Evolutionary conservation across 208 protist genomes (phyloP).

Genomic region (Tritrichomonas foetus): DNA sequence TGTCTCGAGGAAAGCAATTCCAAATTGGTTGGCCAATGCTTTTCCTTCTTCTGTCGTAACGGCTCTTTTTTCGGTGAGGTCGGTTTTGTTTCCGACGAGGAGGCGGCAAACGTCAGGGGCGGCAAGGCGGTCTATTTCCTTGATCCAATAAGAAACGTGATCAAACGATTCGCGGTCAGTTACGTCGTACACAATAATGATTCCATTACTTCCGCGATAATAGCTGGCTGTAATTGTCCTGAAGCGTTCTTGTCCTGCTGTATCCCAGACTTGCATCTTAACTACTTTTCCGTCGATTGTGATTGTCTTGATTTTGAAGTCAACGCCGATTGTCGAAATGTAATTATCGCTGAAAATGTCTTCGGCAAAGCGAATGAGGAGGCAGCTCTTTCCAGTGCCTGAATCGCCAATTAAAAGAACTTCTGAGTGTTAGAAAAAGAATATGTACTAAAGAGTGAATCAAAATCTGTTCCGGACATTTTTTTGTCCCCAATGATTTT

Average conservation of each 20-base stretch:
- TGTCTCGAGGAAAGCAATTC: not conserved
- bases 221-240: not conserved
- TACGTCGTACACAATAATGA: not conserved
- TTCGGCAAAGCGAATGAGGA: not conserved
- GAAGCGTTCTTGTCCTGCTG: conserved; percentile 19
- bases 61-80: not conserved
- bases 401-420: not conserved
- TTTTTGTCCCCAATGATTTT: no score
- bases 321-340: conserved; percentile 22
- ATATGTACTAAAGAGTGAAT: no score
- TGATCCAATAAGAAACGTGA: not conserved
- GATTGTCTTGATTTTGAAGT: not conserved
- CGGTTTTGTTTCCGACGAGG: not conserved
- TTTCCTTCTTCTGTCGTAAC: conserved; percentile 50
- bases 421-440: no score
- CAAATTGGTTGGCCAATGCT: not conserved
- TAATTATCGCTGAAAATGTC: not conserved
- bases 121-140: not conserved
- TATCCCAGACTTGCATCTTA: not conserved
- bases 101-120: not conserved
- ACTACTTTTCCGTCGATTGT: not conserved
- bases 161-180: not conserved
- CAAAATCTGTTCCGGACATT: no score
- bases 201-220: not conserved
- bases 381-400: not conserved